phyloP scores from a whole-genome alignment of 2,329 filamentous ascomycete genomes.

The Clarireedia hainanense region DNA sequence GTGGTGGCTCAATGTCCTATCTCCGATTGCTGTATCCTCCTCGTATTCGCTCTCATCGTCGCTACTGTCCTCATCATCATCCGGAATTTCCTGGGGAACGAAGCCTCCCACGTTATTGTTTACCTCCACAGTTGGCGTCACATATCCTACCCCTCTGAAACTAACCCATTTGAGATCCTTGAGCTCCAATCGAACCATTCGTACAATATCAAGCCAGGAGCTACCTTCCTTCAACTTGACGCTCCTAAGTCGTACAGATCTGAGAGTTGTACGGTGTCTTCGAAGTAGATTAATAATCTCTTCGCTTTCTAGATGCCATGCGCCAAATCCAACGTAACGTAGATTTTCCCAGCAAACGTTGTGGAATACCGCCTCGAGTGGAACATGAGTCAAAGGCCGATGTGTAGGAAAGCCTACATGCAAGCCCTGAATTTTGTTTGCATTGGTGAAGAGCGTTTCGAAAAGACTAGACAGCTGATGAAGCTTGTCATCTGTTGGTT shows the following conservation, averaged over 20 bases:
- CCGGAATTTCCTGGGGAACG: not conserved
- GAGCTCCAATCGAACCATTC: constrained; percentile 48
- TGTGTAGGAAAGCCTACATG: constrained; percentile 52
- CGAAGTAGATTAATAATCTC: constrained; percentile 52
- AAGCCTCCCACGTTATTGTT: not conserved
- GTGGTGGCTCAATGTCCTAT: constrained; percentile 2
- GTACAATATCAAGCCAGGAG: constrained; percentile 53
- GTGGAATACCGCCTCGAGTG: constrained; percentile 55
- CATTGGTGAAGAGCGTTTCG: constrained; percentile 47
- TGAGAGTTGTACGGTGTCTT: constrained; percentile 47
- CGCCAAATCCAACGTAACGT: constrained; percentile 55
- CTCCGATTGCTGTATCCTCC: constrained; percentile 4
- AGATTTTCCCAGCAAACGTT: constrained; percentile 52
- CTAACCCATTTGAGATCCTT: constrained; percentile 52
- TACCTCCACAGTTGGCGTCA: constrained; percentile 14
- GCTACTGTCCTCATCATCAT: not conserved
- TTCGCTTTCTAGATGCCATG: constrained; percentile 51
- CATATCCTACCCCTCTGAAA: constrained; percentile 54
- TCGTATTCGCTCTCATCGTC: not conserved
- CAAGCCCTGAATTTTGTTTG: constrained; percentile 52
- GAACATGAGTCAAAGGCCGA: constrained; percentile 42
- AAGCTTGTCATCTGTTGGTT: constrained; percentile 44
- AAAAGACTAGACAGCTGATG: constrained; percentile 49
- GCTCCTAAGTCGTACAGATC: constrained; percentile 50
- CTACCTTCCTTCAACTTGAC: constrained; percentile 53